Percentiles rank a stretch among this genome's conserved stretches.
Conservation (phyloP, 306 rosid genomes). For the Rubus parviflorus region DNA sequence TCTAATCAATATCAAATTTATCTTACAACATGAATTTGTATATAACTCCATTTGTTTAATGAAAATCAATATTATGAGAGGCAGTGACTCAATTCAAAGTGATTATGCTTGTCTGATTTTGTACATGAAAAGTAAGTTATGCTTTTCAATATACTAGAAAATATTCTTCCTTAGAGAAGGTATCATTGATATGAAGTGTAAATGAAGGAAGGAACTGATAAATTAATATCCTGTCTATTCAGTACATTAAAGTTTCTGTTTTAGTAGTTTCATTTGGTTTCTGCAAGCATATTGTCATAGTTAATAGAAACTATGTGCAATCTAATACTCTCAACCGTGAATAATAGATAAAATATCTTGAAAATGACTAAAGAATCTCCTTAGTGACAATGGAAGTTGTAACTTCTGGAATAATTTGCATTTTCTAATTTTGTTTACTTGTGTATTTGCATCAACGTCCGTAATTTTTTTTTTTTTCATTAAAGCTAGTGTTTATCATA, state of each 20-base stretch:
- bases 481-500: no score
- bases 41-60: not conserved
- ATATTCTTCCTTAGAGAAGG: not conserved
- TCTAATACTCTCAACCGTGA: not conserved
- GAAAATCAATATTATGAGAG: not conserved
- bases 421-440: no score
- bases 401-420: not conserved
- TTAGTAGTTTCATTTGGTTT: no score
- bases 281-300: not conserved
- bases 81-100: not conserved
- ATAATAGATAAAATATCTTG: no score
- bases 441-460: no score
- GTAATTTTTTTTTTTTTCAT: no score
- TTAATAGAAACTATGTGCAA: no score
- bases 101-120: not conserved
- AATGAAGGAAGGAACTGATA: not conserved
- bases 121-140: no score
- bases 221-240: not conserved
- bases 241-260: not conserved
- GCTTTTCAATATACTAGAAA: not conserved
- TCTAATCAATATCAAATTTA: no score
- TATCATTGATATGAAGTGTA: not conserved
- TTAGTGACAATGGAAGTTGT: not conserved
- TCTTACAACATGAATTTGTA: no score
- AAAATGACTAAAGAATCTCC: not conserved